These are phyloP conservation scores for Orbilia brochopaga DNA, from an alignment of 2,329 filamentous ascomycete genomes.

Conservation along the genomic window DNA sequence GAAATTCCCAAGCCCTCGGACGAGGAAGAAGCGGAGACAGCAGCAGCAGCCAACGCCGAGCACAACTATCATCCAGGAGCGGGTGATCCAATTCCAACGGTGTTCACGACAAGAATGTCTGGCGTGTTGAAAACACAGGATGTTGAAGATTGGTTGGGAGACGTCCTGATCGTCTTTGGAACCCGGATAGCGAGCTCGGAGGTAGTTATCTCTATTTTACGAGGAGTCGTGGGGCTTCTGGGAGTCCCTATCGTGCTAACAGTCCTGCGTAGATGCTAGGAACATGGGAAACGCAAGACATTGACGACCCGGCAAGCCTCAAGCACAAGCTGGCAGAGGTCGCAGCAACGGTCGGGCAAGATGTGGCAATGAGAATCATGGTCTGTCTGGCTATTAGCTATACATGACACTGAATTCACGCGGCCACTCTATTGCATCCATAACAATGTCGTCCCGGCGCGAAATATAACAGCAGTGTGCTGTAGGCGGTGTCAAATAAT, in stretches of 20 bases:
- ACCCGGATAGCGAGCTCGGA: constrained; percentile 56
- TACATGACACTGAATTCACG: not conserved
- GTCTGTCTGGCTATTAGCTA: constrained; percentile 26
- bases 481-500: too few species aligned
- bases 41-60: not conserved
- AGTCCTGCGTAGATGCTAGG: constrained; percentile 61
- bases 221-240: not conserved
- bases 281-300: constrained; percentile 65
- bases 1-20: constrained; percentile 53
- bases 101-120: constrained; percentile 37
- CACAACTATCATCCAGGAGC: not conserved
- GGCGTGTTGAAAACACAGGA: constrained; percentile 26
- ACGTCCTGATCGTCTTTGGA: constrained; percentile 23
- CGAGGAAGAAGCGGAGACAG: constrained; percentile 16
- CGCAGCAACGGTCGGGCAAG: constrained; percentile 21
- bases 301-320: constrained; percentile 63
- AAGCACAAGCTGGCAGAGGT: constrained; percentile 70
- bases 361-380: constrained; percentile 19
- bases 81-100: constrained; percentile 5
- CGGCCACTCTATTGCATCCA: not conserved
- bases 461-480: not conserved
- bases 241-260: constrained; percentile 52
- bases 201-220: constrained; percentile 25
- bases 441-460: too few species aligned
- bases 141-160: constrained; percentile 10